A percentile compares a stretch with the other conserved stretches of the same genome.
phyloP scores from a whole-genome alignment of 2,329 filamentous ascomycete species.

The Pseudomassariella vexata region DNA sequence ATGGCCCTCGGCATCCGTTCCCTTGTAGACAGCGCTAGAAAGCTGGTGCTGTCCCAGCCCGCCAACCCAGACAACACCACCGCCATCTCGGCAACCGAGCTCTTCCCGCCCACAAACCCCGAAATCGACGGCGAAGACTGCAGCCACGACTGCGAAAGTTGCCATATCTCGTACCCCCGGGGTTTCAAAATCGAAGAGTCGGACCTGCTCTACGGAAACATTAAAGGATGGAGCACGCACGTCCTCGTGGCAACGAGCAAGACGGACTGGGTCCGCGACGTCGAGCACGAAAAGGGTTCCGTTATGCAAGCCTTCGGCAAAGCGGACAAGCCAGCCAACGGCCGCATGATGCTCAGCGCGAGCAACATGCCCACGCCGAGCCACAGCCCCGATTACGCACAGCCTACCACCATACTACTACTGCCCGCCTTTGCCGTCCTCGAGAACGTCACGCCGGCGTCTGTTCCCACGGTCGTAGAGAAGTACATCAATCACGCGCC shows the following conservation, averaged over 20 bases:
- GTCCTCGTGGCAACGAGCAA: slow-evolving; percentile 92
- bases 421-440: slow-evolving; percentile 80
- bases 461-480: slow-evolving; percentile 65
- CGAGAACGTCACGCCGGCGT: slow-evolving; percentile 74
- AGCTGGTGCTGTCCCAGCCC: slow-evolving; percentile 8
- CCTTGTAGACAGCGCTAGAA: slow-evolving; percentile 31
- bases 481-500: slow-evolving; percentile 65
- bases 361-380: slow-evolving; percentile 82
- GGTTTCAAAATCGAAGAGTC: slow-evolving; percentile 67
- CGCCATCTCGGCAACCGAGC: slow-evolving; percentile 25
- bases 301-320: slow-evolving; percentile 71
- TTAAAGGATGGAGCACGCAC: slow-evolving; percentile 86
- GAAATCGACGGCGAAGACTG: slow-evolving; percentile 83
- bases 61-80: slow-evolving; percentile 12
- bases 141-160: slow-evolving; percentile 77
- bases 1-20: slow-evolving; percentile 39
- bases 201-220: slow-evolving; percentile 76
- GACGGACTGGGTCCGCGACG: slow-evolving; percentile 87
- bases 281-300: slow-evolving; percentile 80
- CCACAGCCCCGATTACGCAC: slow-evolving; percentile 54
- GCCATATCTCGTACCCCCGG: slow-evolving; percentile 70
- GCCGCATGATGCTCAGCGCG: slow-evolving; percentile 82
- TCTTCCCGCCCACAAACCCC: slow-evolving; percentile 75
- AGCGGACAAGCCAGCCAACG: slow-evolving; percentile 56
- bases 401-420: slow-evolving; percentile 74